Conservation (phyloP, 805 yeast genomes). For the Jamesozyma jinghongensis region DNA sequence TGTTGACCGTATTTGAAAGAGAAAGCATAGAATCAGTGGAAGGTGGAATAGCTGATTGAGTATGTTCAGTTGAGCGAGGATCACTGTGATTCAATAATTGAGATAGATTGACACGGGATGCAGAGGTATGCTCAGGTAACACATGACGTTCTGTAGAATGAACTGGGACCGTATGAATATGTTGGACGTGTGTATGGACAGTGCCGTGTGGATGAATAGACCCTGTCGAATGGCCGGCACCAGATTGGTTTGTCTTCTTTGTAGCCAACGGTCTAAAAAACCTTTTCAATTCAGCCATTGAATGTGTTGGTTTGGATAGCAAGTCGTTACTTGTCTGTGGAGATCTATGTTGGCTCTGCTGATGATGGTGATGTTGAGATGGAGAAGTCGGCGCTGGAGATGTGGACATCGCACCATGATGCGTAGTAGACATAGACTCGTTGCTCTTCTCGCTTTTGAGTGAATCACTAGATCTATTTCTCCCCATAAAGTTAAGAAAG, state of each 20-base stretch:
- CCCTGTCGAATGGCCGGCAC: background rate
- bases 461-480: conserved; percentile 22
- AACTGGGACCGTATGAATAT: too few species aligned
- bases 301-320: conserved; percentile 21
- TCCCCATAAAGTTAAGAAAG: conserved; percentile 20
- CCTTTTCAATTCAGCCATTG: conserved; percentile 62
- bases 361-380: background rate
- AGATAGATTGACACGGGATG: conserved; percentile 2
- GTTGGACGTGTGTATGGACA: background rate
- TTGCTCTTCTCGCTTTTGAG: conserved; percentile 17
- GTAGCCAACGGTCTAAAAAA: conserved; percentile 46
- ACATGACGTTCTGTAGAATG: too few species aligned
- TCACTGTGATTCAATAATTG: background rate
- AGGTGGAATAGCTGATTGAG: conserved; percentile 30
- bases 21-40: conserved; percentile 24
- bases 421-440: conserved; percentile 8
- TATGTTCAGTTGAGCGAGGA: conserved; percentile 9
- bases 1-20: conserved; percentile 26
- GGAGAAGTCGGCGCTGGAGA: background rate
- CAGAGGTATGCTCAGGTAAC: background rate
- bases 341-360: too few species aligned
- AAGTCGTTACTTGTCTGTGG: background rate
- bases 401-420: too few species aligned
- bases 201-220: conserved; percentile 1
- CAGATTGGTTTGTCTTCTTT: background rate